Evolutionary conservation across 2,329 filamentous ascomycete species (phyloP), one percentile per base, ranked within the genome.

Genomic region (Colletotrichum caudatum): DNA sequence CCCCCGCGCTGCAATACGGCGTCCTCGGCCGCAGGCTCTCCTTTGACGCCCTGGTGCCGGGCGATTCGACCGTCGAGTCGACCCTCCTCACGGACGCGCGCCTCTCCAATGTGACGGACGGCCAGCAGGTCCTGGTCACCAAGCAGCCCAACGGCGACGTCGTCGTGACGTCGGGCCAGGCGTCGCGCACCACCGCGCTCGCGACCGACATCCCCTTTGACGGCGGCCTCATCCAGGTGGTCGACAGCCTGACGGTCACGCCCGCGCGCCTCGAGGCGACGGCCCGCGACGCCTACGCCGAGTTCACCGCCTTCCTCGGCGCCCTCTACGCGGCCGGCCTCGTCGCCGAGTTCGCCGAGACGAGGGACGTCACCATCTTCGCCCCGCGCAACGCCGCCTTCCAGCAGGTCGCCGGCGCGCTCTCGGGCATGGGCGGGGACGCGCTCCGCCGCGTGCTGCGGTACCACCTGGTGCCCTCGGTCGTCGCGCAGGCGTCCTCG

Each of bases 1-100:
- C 84, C 5, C 77, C 83, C 33, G 78, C 80, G 48, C 84, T 92
- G 6, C 81, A 85, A 61, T 92, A 92, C 79, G 90, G 92, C 80
- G 85, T 92, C 66, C 81, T 92, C 50, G 81, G 84, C 57, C 85
- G 84, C 58, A 84, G 83, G 14, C 82, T 90, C n/a, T 74, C 78
- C 9, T 80, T 82, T 11, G 78, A 76, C 20, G 76, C 76, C 29
- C 78, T 87, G 53, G 71, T 78, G 3, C 73, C 77, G 1, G 83
- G 83, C 2, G 78, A 79, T 11, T 80, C 81, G 2, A 77, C 77
- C 44, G 83, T 86, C 66, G 77, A 82, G 50, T 76, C 82, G 33
- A 87, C 84, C 2, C 81, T 86, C n/a, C 80, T 89, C 62, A 81
- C 76, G 9, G 79, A 81, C 62, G 39, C 78, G 14, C 77, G 75